Percentiles rank a stretch among this genome's conserved stretches.
These are phyloP conservation scores for Agaricus sinodeliciosus DNA, from an alignment of 768 basidiomycete species.

Conservation along the genomic window DNA sequence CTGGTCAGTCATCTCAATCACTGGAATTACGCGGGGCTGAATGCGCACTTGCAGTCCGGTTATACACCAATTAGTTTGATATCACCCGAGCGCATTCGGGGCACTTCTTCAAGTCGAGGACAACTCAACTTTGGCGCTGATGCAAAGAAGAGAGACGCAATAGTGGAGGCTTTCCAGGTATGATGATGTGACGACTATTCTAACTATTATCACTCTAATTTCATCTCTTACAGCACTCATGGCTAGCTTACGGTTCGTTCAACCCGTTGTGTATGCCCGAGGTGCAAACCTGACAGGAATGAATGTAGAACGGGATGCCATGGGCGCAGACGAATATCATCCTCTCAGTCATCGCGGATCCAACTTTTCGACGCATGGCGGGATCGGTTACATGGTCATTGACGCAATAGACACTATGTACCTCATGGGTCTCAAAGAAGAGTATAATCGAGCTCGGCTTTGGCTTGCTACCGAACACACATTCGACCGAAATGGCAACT, in stretches of 20 bases:
- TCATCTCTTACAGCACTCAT: constrained; percentile 59
- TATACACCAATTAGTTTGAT: neutral
- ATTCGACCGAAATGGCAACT: constrained; percentile 76
- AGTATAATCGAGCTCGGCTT: constrained; percentile 70
- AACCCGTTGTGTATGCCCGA: neutral
- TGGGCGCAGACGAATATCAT: constrained; percentile 91
- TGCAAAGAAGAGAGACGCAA: constrained; percentile 52
- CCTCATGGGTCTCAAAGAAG: constrained; percentile 77
- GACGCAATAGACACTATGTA: constrained; percentile 89
- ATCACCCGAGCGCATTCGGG: neutral
- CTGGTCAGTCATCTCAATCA: neutral
- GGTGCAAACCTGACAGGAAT: neutral
- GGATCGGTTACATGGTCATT: constrained; percentile 86
- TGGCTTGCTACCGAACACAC: constrained; percentile 70
- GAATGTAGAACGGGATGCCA: constrained; percentile 74
- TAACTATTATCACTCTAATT: neutral
- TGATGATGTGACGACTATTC: constrained; percentile 13
- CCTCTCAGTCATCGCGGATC: constrained; percentile 70
- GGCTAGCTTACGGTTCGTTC: constrained; percentile 73
- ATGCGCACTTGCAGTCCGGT: neutral
- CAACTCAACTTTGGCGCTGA: constrained; percentile 37
- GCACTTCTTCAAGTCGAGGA: neutral
- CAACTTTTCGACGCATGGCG: constrained; percentile 71
- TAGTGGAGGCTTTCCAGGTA: constrained; percentile 79
- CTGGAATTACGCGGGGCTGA: neutral